Base-by-base conservation (phyloP, 768 basidiomycete genomes). In the Crepidotus variabilis region DNA sequence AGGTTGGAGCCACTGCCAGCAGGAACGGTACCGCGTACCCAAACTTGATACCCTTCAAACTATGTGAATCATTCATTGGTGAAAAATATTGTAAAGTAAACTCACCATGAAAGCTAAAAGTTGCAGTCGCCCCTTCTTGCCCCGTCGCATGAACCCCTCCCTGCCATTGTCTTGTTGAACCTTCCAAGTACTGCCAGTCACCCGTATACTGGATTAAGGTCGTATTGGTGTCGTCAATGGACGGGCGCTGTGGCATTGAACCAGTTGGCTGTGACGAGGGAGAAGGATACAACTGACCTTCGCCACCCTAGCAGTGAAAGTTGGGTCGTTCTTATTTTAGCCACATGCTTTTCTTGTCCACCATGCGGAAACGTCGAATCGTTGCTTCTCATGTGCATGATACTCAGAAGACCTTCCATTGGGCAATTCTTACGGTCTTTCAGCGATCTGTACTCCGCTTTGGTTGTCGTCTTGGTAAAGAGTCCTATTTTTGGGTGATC, bases 91-190 rank as follows among this genome's bases (percentile, higher is more conserved):
- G 23, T 3, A n/a, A n/a, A 28, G 8, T 28, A 3, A 28, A 8
- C 28, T 28, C 43, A 59, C 64, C 64, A 59, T 55, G 51, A 34
- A 65, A 65, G 64, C 64, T 72, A 32, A 60, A 64, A 10, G 55
- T 58, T 1, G 61, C 61, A 13, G 54, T 57, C 6, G 72, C 71
- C 0, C 65, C 62, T 11, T 55, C 46, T 24, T 60, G 54, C 10
- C 43, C n/a, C 4, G 62, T 63, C 6, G 59, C 18, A 52, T 65
- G 64, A 35, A 62, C 46, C 0, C 60, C 48, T 13, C 54, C 54
- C 16, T 63, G 56, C 62, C 64, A 65, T 23, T 65, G 64, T 35
- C 64, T 56, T 14, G 64, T 58, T 21, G 64, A 65, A 0, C 64
- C 64, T 11, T 34, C 24, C 5, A 55, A 16, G 33, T 39, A 32